A percentile compares a stretch with the other conserved stretches of the same genome.
Conservation (phyloP, 192 early-diverging fungal species). For the Dissophora ornata region DNA sequence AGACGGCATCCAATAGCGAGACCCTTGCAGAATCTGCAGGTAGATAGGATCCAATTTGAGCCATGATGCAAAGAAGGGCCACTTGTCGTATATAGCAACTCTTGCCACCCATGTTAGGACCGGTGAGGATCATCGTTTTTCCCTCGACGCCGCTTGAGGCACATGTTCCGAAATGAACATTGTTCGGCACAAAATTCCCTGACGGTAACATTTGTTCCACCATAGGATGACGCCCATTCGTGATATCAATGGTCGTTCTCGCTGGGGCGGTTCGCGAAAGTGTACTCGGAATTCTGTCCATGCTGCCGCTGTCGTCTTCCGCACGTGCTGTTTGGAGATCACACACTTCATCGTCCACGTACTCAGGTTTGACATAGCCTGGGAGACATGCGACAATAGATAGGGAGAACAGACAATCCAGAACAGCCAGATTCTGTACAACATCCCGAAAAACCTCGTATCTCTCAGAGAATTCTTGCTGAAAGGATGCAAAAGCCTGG, state of each 20-base stretch:
- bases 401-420: slow-evolving; percentile 77
- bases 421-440: slow-evolving; percentile 63
- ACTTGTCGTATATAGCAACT: slow-evolving; percentile 76
- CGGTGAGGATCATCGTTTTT: slow-evolving; percentile 62
- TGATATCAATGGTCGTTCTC: slow-evolving; percentile 59
- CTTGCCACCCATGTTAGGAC: slow-evolving; percentile 88
- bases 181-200: slow-evolving; percentile 70
- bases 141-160: not conserved
- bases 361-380: slow-evolving; percentile 70
- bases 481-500: slow-evolving; percentile 64
- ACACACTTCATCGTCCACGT: slow-evolving; percentile 50
- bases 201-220: slow-evolving; percentile 66
- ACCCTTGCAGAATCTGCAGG: slow-evolving; percentile 73
- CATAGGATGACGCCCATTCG: slow-evolving; percentile 77
- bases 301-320: not conserved
- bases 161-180: slow-evolving; percentile 58
- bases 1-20: slow-evolving; percentile 77
- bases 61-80: slow-evolving; percentile 69
- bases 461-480: slow-evolving; percentile 64
- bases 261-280: not conserved
- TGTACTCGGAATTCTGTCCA: too few species aligned
- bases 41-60: slow-evolving; percentile 80
- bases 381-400: slow-evolving; percentile 64
- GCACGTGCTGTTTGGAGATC: not conserved
- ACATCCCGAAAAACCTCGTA: slow-evolving; percentile 69